Conservation (phyloP, 2,329 filamentous ascomycete species). For the Fusarium algeriense region DNA sequence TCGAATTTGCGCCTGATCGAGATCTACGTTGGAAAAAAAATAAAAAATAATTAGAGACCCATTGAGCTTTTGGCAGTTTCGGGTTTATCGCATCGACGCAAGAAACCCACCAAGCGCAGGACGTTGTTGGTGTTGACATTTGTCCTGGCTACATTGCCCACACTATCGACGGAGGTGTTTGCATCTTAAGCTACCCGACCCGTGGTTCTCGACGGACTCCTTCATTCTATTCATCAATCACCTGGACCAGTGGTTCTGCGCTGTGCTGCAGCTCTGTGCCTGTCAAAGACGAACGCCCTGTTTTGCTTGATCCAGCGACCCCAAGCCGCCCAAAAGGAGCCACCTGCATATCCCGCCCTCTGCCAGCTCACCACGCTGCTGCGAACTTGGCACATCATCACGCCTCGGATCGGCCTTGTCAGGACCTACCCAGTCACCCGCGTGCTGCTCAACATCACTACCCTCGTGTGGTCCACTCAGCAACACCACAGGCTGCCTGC, state of each 20-base stretch:
- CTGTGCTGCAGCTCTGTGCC: slow-evolving; percentile 46
- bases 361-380: slow-evolving; percentile 50
- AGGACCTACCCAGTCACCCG: slow-evolving; percentile 38
- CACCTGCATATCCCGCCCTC: slow-evolving; percentile 51
- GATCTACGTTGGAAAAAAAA: background rate
- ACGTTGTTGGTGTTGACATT: slow-evolving; percentile 40
- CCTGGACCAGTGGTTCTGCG: slow-evolving; percentile 38
- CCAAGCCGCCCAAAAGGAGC: slow-evolving; percentile 49
- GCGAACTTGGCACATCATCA: slow-evolving; percentile 47
- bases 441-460: slow-evolving; percentile 30
- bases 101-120: slow-evolving; percentile 33
- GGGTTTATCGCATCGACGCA: slow-evolving; percentile 20
- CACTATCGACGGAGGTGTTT: slow-evolving; percentile 20
- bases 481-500: slow-evolving; percentile 36
- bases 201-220: slow-evolving; percentile 30
- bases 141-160: slow-evolving; percentile 8
- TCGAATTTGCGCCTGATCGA: slow-evolving; percentile 24
- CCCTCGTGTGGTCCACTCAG: slow-evolving; percentile 39
- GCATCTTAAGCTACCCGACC: slow-evolving; percentile 19
- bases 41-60: background rate
- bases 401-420: slow-evolving; percentile 46
- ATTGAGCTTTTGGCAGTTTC: slow-evolving; percentile 1
- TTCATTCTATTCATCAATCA: slow-evolving; percentile 26
- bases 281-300: slow-evolving; percentile 39
- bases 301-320: slow-evolving; percentile 44